Evolutionary conservation across 345 rosid species (phyloP), one percentile per base, ranked within the genome.

Genomic region (Raphanus raphanistrum): DNA sequence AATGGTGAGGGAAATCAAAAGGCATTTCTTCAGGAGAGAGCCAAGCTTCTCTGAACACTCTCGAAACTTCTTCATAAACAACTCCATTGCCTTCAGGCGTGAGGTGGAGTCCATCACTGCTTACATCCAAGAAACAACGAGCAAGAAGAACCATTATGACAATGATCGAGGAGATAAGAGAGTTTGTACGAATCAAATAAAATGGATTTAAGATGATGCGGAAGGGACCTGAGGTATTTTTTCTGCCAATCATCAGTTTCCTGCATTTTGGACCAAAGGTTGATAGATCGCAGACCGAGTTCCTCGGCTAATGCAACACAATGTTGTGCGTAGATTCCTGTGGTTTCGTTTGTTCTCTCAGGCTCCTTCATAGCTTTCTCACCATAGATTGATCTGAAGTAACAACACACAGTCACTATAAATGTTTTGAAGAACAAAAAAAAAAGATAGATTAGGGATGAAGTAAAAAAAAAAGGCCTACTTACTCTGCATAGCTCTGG

Each of bases 211-310:
- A n/a, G n/a, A n/a, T n/a, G 85, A 45, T 45, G 16, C 15, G 52
- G 48, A 8, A 21, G 0, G 21, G 87, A 92, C 97, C 97, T 94
- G 68, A 94, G 66, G 77, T 83, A 87, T 25, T 83, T 84, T 73
- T 85, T 89, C 92, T 87, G 92, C 98, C 98, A 94, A 43, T 87
- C 90, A 66, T 81, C 83, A 43, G 86, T 86, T 70, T 90, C 90
- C 83, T 90, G 92, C 98, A 92, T 92, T 86, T 83, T 90, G 73
- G 92, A 88, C 98, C 98, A 94, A 41, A 94, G 35, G 83, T 94
- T 81, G 45, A 92, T 80, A 17, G 81, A 84, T 58, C 32, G 82
- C 16, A 89, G 57, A 27, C 88, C 94, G 62, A 90, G 60, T 31
- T 94, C 98, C 17, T 85, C 78, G 1, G 91, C 90, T 62, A 92